Evolutionary conservation across 2,329 filamentous ascomycete genomes (phyloP).

Genomic region (Paraphaeosphaeria sporulosa): DNA sequence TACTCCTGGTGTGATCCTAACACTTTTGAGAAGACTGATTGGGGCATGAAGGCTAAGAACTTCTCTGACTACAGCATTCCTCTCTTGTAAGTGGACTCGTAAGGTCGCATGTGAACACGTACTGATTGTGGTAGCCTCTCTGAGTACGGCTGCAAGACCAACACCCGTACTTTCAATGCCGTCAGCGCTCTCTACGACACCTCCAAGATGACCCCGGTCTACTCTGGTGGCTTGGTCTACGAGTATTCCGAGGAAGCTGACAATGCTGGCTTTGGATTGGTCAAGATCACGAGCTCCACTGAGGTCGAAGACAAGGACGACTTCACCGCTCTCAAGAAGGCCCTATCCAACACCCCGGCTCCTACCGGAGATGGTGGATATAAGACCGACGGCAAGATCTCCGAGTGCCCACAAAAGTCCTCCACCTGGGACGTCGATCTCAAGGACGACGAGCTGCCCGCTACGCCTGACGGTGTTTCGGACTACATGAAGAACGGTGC

Average conservation of each 20-base stretch:
- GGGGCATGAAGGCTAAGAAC: conserved; percentile 87
- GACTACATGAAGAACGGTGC: conserved; percentile 67
- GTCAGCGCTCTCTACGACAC: conserved; percentile 76
- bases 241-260: conserved; percentile 81
- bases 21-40: conserved; percentile 74
- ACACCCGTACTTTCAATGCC: conserved; percentile 83
- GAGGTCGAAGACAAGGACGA: conserved; percentile 67
- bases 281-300: conserved; percentile 64
- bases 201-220: conserved; percentile 82
- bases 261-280: conserved; percentile 71
- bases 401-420: conserved; percentile 62
- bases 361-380: conserved; percentile 67
- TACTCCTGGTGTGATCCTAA: conserved; percentile 85
- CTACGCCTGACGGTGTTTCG: conserved; percentile 63
- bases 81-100: conserved; percentile 66
- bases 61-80: conserved; percentile 87
- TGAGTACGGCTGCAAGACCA: conserved; percentile 89
- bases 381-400: conserved; percentile 61
- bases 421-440: conserved; percentile 64
- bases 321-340: conserved; percentile 65
- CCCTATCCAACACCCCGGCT: conserved; percentile 58
- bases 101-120: neutral
- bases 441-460: conserved; percentile 59
- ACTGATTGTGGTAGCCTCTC: conserved; percentile 66
- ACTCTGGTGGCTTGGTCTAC: conserved; percentile 96